A percentile compares a stretch with the other conserved stretches of the same genome.
Evolutionary conservation across 2,329 filamentous ascomycete genomes (phyloP).

Genomic region (Lachnellula hyalina): DNA sequence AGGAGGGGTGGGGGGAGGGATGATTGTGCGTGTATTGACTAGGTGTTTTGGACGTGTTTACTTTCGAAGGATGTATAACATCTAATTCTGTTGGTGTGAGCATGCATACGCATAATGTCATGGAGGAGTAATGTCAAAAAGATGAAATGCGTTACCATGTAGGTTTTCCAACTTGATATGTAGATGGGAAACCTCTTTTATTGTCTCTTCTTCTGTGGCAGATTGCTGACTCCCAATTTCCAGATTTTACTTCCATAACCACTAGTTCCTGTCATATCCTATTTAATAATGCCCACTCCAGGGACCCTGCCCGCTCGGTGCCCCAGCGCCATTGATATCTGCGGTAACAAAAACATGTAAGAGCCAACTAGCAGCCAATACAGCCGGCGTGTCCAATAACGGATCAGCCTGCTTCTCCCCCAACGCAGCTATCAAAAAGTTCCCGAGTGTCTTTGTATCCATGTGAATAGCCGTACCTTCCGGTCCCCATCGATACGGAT

Average conservation of each 20-base stretch:
- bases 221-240: too few species aligned
- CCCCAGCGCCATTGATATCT: conserved; percentile 20
- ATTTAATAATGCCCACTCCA: conserved; percentile 20
- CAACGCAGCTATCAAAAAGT: conserved; percentile 15
- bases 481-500: conserved; percentile 23
- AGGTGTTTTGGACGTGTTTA: neutral
- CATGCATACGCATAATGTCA: too few species aligned
- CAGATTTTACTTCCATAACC: too few species aligned
- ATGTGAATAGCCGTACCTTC: conserved; percentile 21
- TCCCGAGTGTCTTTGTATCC: conserved; percentile 14
- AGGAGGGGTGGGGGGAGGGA: conserved; percentile 16
- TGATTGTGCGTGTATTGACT: conserved; percentile 24
- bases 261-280: too few species aligned
- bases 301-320: conserved; percentile 15
- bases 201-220: too few species aligned
- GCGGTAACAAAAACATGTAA: conserved; percentile 21
- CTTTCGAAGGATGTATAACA: neutral
- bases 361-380: conserved; percentile 15
- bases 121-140: too few species aligned
- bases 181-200: too few species aligned
- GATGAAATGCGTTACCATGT: too few species aligned
- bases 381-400: conserved; percentile 14
- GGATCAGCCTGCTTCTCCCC: conserved; percentile 6
- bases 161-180: too few species aligned
- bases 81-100: neutral